phyloP scores from a whole-genome alignment of 148 eudicot species.

The Cornus florida region DNA sequence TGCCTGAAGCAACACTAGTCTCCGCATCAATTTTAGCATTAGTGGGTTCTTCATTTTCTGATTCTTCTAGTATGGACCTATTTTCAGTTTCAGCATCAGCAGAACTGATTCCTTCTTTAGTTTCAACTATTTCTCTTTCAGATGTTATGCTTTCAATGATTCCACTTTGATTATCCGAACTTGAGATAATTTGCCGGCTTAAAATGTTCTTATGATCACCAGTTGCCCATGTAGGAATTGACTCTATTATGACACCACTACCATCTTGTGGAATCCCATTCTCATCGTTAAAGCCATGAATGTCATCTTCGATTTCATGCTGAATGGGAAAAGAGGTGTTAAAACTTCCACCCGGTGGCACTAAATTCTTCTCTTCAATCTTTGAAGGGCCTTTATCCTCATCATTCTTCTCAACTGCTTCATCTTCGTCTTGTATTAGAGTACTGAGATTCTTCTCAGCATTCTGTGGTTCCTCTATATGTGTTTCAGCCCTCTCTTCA shows the following conservation, averaged over 20 bases:
- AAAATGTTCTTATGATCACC: neutral
- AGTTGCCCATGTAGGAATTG: neutral
- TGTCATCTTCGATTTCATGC: slow-evolving; percentile 4
- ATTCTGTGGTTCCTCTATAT: neutral
- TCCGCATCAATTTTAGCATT: neutral
- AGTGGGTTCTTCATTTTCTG: neutral
- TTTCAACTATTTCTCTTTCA: neutral
- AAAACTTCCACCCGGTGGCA: neutral
- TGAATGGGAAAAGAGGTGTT: neutral
- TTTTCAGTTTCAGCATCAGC: neutral
- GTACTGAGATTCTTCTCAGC: neutral
- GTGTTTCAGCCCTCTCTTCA: neutral
- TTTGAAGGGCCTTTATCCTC: neutral
- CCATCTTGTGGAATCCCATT: slow-evolving; percentile 17
- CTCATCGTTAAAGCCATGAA: slow-evolving; percentile 11
- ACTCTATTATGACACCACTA: neutral
- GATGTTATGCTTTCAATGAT: neutral
- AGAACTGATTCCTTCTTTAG: neutral
- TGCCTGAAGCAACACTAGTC: neutral
- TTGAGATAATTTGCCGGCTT: no score
- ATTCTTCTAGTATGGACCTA: neutral
- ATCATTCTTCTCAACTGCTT: neutral
- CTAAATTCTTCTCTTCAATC: neutral
- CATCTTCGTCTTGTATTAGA: neutral
- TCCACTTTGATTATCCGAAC: neutral